Percentiles rank a stretch among this genome's conserved stretches.
Evolutionary conservation across 2,329 filamentous ascomycete species (phyloP).

Genomic region (Blumeria hordei): DNA sequence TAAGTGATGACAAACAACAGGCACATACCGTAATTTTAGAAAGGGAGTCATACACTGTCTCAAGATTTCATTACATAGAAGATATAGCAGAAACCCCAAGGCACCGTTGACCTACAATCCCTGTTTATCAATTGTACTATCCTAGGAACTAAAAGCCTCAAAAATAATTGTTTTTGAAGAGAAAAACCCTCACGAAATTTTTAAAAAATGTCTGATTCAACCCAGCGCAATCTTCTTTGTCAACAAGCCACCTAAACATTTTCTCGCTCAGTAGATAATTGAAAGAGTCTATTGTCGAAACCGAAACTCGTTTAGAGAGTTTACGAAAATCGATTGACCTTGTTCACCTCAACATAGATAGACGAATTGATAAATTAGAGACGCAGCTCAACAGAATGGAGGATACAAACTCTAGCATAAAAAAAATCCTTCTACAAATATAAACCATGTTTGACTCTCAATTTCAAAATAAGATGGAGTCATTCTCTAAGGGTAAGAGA

Average conservation of each 20-base stretch:
- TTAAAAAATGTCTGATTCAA: neutral
- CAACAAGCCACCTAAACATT: neutral
- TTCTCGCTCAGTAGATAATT: neutral
- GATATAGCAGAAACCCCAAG: no score
- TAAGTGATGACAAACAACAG: no score
- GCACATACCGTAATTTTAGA: no score
- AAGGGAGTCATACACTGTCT: no score
- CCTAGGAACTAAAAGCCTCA: neutral
- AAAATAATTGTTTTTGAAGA: neutral
- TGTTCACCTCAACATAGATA: neutral
- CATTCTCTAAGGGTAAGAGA: neutral
- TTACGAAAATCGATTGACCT: neutral
- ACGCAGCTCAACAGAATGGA: neutral
- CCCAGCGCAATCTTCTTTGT: neutral
- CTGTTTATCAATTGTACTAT: neutral
- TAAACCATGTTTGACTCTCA: neutral
- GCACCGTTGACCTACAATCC: neutral
- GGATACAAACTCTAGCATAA: neutral
- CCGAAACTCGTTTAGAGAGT: neutral
- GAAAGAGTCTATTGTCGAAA: neutral
- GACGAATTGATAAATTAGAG: neutral
- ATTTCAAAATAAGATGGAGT: neutral
- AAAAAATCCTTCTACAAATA: neutral
- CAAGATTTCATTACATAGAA: no score
- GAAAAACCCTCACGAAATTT: neutral